phyloP scores from a whole-genome alignment of 305 asterid genomes.

The Plantago coronopus region DNA sequence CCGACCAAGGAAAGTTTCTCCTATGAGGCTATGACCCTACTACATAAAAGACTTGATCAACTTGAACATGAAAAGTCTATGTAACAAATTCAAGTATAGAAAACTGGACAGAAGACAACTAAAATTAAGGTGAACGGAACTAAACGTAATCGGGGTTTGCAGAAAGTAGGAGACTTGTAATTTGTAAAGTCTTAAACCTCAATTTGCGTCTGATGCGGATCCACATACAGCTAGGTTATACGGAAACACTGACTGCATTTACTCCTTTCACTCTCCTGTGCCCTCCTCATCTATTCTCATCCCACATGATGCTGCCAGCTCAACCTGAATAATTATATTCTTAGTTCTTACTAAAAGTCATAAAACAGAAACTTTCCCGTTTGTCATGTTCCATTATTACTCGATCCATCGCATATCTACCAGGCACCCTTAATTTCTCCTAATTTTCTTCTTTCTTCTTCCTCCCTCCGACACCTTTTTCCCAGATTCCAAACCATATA shows the following conservation, averaged over 20 bases:
- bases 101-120: too few relatives aligned
- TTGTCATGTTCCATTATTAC: conserved; percentile 23
- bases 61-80: too few relatives aligned
- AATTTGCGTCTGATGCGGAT: too few relatives aligned
- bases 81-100: too few relatives aligned
- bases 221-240: too few relatives aligned
- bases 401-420: conserved; percentile 12
- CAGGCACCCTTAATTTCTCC: neutral
- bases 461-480: conserved; percentile 5
- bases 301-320: conserved; percentile 27
- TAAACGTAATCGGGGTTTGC: too few relatives aligned
- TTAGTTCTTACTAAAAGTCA: conserved; percentile 29
- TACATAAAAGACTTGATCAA: too few relatives aligned
- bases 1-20: too few relatives aligned
- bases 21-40: too few relatives aligned
- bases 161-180: too few relatives aligned
- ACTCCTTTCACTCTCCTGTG: conserved; percentile 15
- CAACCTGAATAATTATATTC: conserved; percentile 11
- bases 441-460: neutral
- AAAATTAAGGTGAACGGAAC: too few relatives aligned
- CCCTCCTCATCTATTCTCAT: conserved; percentile 3
- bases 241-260: conserved; percentile 19
- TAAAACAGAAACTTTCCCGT: conserved; percentile 31
- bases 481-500: conserved; percentile 20
- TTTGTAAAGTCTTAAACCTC: too few relatives aligned